Evolutionary conservation across 495 filamentous ascomycete genomes (phyloP).

Genomic region (Hyaloscypha bicolor): DNA sequence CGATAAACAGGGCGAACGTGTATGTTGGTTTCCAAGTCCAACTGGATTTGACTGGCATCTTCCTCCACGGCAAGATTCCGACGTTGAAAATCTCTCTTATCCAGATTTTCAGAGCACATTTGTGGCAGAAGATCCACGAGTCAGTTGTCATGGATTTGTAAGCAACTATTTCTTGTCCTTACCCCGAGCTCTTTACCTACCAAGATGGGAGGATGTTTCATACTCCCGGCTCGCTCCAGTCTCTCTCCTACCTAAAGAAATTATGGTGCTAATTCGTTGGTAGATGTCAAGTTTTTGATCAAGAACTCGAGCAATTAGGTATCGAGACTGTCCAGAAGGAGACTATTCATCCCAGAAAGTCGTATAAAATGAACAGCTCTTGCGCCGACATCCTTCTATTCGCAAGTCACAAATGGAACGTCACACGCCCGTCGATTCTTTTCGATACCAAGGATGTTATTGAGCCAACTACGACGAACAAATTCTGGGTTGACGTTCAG

Average conservation of each 20-base stretch:
- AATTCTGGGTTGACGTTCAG: conserved; percentile 99
- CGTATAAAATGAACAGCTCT: conserved; percentile 99
- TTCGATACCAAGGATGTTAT: conserved; percentile 98
- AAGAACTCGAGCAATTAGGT: conserved; percentile 92
- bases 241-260: too few species aligned
- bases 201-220: too few species aligned
- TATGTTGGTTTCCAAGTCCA: conserved; percentile 99
- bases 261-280: too few species aligned
- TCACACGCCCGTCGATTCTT: conserved; percentile 87
- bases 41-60: conserved; percentile 97
- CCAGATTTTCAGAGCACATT: conserved; percentile 99
- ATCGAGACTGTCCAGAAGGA: conserved; percentile 99
- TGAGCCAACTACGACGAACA: conserved; percentile 94
- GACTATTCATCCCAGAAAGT: conserved; percentile 98
- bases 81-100: conserved; percentile 98
- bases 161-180: background rate
- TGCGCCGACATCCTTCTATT: conserved; percentile 98
- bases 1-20: conserved; percentile 76
- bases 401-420: conserved; percentile 98
- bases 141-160: conserved; percentile 94
- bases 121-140: conserved; percentile 99
- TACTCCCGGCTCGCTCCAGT: too few species aligned
- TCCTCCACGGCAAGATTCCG: conserved; percentile 99
- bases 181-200: too few species aligned
- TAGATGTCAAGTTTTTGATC: conserved; percentile 94